These are phyloP conservation scores for Brassica incana DNA, from an alignment of 345 rosid genomes.

Conservation along the genomic window DNA sequence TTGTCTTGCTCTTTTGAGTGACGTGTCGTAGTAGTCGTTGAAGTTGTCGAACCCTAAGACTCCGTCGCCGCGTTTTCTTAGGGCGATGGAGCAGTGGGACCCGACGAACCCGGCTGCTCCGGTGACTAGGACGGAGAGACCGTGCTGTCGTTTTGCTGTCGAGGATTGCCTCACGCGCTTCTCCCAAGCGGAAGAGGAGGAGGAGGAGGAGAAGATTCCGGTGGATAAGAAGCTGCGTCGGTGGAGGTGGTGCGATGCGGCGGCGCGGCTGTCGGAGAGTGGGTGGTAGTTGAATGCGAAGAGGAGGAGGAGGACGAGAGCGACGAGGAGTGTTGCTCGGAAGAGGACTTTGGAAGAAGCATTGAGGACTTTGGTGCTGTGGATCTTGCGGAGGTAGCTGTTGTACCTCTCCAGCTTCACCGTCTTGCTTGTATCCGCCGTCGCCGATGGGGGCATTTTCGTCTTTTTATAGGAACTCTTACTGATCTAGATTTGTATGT, in stretches of 20 bases:
- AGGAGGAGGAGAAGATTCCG: slow-evolving; percentile 44
- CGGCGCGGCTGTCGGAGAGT: slow-evolving; percentile 47
- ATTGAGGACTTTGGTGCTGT: slow-evolving; percentile 68
- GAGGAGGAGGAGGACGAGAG: slow-evolving; percentile 71
- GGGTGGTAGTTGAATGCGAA: slow-evolving; percentile 84
- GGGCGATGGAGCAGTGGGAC: slow-evolving; percentile 66
- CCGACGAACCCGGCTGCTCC: slow-evolving; percentile 89
- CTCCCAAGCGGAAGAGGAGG: slow-evolving; percentile 67
- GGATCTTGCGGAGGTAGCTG: slow-evolving; percentile 74
- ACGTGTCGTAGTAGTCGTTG: slow-evolving; percentile 71
- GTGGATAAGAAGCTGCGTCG: slow-evolving; percentile 57
- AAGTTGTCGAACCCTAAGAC: slow-evolving; percentile 83
- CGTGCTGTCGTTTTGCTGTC: slow-evolving; percentile 63
- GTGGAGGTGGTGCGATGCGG: slow-evolving; percentile 43
- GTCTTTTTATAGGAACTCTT: slow-evolving; percentile 6
- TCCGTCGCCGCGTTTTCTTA: slow-evolving; percentile 79
- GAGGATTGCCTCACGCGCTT: slow-evolving; percentile 77
- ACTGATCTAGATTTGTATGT: background rate
- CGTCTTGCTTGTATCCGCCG: slow-evolving; percentile 87
- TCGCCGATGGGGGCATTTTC: slow-evolving; percentile 57
- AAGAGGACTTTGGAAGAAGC: slow-evolving; percentile 90
- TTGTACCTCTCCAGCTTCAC: slow-evolving; percentile 86
- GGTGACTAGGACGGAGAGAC: slow-evolving; percentile 71
- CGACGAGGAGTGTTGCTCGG: slow-evolving; percentile 77
- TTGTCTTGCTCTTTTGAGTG: slow-evolving; percentile 71